phyloP scores from a whole-genome alignment of 495 filamentous ascomycete genomes.

The Penicillium odoratum region DNA sequence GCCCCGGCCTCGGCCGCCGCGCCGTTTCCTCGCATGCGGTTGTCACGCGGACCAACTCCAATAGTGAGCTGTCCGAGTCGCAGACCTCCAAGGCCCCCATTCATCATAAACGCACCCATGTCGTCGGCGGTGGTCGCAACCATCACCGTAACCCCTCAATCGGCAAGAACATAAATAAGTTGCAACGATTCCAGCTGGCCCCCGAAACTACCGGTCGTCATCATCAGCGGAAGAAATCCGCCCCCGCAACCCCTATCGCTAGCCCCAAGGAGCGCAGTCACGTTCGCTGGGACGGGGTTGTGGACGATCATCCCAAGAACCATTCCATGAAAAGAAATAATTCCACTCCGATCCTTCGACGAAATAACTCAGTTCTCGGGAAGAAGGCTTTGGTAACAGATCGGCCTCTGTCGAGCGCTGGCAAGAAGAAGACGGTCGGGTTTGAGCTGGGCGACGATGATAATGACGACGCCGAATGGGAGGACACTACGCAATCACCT shows the following conservation, averaged over 20 bases:
- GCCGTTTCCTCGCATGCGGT: constrained; percentile 50
- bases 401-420: constrained; percentile 37
- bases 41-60: constrained; percentile 39
- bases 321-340: constrained; percentile 47
- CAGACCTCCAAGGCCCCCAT: constrained; percentile 34
- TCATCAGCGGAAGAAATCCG: constrained; percentile 52
- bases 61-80: constrained; percentile 38
- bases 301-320: constrained; percentile 31
- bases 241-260: constrained; percentile 44
- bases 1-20: constrained; percentile 48
- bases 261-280: constrained; percentile 40
- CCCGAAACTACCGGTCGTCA: constrained; percentile 35
- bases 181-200: constrained; percentile 38
- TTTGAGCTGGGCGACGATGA: constrained; percentile 50
- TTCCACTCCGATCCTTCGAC: constrained; percentile 45
- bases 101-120: constrained; percentile 43
- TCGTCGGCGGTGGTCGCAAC: constrained; percentile 46
- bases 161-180: constrained; percentile 45
- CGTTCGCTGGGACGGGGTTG: constrained; percentile 43
- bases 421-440: constrained; percentile 50
- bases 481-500: constrained; percentile 53
- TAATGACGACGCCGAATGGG: constrained; percentile 50
- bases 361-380: constrained; percentile 32
- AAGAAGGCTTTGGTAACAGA: constrained; percentile 44
- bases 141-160: constrained; percentile 46